These are phyloP conservation scores for Pseudogymnoascus sp. DNA, from an alignment of 2,329 filamentous ascomycete species.

Conservation along the genomic window DNA sequence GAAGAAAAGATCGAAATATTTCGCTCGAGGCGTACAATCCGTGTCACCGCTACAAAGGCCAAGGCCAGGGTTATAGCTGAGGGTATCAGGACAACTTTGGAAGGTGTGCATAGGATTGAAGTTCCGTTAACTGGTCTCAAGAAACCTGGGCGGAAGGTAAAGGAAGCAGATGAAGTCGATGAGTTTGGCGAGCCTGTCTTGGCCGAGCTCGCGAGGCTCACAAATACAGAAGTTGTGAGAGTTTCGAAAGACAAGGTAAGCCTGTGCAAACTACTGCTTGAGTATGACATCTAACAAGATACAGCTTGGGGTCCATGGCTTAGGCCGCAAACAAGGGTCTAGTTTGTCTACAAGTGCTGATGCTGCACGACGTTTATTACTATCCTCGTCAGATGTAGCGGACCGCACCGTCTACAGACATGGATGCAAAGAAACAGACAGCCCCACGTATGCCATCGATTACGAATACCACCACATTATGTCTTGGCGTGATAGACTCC, in stretches of 20 bases:
- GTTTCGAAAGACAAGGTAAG: constrained; percentile 5
- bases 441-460: constrained; percentile 12
- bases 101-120: constrained; percentile 15
- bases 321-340: constrained; percentile 12
- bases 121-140: constrained; percentile 18
- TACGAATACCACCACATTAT: constrained; percentile 18
- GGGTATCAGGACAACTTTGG: constrained; percentile 19
- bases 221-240: constrained; percentile 21
- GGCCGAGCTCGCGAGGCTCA: constrained; percentile 20
- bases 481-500: constrained; percentile 25
- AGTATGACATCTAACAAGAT: constrained; percentile 8
- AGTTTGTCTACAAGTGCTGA: constrained; percentile 17
- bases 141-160: constrained; percentile 6
- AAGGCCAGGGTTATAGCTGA: constrained; percentile 21
- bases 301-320: constrained; percentile 15
- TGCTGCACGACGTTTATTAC: constrained; percentile 21
- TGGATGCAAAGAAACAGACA: constrained; percentile 13
- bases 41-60: constrained; percentile 22
- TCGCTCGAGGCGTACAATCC: constrained; percentile 20
- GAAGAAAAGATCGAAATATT: constrained; percentile 25
- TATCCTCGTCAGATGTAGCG: constrained; percentile 17
- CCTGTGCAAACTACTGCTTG: neutral
- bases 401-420: constrained; percentile 16
- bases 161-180: neutral
- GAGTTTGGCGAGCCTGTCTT: constrained; percentile 16